Percentiles rank a stretch among this genome's conserved stretches.
Conservation (phyloP, 371 early-diverging fungal species). For the Zancudomyces culisetae region DNA sequence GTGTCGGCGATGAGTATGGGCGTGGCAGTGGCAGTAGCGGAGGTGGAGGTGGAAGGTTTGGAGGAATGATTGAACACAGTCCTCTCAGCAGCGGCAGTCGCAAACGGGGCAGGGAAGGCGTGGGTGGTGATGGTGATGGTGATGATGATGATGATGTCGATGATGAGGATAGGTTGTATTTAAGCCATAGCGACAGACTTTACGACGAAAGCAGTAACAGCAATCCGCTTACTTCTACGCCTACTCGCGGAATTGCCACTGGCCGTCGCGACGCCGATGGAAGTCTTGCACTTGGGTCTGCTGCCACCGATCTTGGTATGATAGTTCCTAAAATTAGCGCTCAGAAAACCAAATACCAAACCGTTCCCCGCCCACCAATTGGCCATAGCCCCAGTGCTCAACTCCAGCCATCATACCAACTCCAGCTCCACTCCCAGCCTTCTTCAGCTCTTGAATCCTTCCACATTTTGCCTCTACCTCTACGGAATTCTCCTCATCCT, state of each 20-base stretch:
- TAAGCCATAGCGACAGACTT: not conserved
- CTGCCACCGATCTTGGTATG: not conserved
- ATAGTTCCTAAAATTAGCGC: not conserved
- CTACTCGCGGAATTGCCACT: no score
- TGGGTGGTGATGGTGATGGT: not conserved
- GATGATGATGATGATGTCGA: not conserved
- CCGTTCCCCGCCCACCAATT: not conserved
- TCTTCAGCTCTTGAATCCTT: no score
- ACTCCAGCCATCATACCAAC: no score
- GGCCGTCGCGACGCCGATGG: not conserved
- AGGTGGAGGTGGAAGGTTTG: not conserved
- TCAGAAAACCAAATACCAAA: not conserved
- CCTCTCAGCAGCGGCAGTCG: not conserved
- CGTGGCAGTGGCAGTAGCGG: not conserved
- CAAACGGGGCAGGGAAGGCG: not conserved
- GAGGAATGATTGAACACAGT: not conserved
- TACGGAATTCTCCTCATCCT: no score
- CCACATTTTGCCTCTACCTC: no score
- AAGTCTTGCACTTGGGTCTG: not conserved
- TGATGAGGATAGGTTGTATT: not conserved
- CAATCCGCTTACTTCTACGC: no score
- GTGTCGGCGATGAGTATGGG: not conserved
- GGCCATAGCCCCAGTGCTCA: no score
- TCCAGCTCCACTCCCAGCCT: no score
- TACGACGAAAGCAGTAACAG: not conserved